Conservation (phyloP, 495 filamentous ascomycete species). For the Glonium stellatum region DNA sequence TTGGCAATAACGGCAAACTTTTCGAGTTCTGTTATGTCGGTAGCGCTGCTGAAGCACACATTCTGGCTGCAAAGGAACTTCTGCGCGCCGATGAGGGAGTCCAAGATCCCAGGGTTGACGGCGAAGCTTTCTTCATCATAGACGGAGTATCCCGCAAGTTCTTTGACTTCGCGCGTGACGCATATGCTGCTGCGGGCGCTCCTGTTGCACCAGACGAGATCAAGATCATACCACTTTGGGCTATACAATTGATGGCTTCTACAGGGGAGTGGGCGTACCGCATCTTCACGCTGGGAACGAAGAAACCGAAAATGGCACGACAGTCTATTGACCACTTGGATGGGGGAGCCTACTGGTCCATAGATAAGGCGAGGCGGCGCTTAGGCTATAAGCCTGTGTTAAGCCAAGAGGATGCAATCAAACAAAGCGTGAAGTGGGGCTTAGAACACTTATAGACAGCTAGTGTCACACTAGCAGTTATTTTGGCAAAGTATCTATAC, state of each 20-base stretch:
- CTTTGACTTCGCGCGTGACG: constrained; percentile 29
- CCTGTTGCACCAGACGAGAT: constrained; percentile 24
- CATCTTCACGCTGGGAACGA: constrained; percentile 24
- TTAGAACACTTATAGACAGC: no score
- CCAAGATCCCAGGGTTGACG: constrained; percentile 7
- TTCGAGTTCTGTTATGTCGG: constrained; percentile 10
- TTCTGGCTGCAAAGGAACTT: constrained; percentile 5
- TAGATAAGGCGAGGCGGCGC: constrained; percentile 31
- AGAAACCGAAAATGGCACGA: constrained; percentile 22
- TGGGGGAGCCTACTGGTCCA: constrained; percentile 22
- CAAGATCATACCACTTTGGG: constrained; percentile 21
- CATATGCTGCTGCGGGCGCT: constrained; percentile 24
- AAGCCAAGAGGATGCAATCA: constrained; percentile 26
- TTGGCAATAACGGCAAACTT: constrained; percentile 31
- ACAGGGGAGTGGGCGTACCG: constrained; percentile 26
- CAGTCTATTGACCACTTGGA: constrained; percentile 23
- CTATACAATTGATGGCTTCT: constrained; percentile 21
- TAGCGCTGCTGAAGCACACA: constrained; percentile 11
- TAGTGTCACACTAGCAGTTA: no score
- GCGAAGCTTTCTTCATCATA: constrained; percentile 32
- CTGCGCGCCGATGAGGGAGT: constrained; percentile 2
- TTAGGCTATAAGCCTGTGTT: constrained; percentile 30
- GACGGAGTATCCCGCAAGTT: constrained; percentile 26
- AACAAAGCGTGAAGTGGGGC: background rate
- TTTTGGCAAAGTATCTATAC: no score